Evolutionary conservation across 805 yeast species (phyloP).

Genomic region (Blastobotrys mokoenaii): DNA sequence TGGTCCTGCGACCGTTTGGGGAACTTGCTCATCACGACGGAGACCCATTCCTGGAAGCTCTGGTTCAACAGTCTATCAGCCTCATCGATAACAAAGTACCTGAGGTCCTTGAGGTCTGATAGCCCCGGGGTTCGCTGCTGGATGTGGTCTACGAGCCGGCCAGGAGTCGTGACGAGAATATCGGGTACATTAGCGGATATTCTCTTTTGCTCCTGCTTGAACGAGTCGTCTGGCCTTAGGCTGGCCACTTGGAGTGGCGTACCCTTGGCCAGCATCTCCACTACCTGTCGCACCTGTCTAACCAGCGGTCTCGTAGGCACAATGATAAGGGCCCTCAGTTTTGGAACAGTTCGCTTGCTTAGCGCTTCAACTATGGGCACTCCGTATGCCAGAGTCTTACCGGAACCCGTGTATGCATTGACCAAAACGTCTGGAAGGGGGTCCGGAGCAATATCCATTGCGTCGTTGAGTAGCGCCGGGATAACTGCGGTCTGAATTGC

Average conservation of each 20-base stretch:
- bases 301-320: slow-evolving; percentile 89
- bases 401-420: slow-evolving; percentile 93
- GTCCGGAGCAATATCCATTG: slow-evolving; percentile 27
- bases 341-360: slow-evolving; percentile 55
- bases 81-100: slow-evolving; percentile 76
- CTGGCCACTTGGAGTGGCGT: slow-evolving; percentile 56
- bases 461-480: slow-evolving; percentile 41
- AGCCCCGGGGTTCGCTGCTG: slow-evolving; percentile 8
- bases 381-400: slow-evolving; percentile 84
- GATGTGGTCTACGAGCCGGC: slow-evolving; percentile 64
- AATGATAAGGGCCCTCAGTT: slow-evolving; percentile 64
- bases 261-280: slow-evolving; percentile 55
- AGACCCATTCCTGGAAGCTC: slow-evolving; percentile 89
- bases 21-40: slow-evolving; percentile 27
- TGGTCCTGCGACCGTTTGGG: slow-evolving; percentile 3
- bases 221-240: slow-evolving; percentile 45
- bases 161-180: slow-evolving; percentile 58
- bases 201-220: slow-evolving; percentile 53
- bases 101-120: slow-evolving; percentile 32
- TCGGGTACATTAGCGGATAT: slow-evolving; percentile 31
- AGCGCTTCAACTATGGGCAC: slow-evolving; percentile 75
- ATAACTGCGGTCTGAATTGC: slow-evolving; percentile 69
- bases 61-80: slow-evolving; percentile 94
- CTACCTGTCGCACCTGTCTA: slow-evolving; percentile 65
- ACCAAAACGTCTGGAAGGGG: slow-evolving; percentile 56